A percentile compares a stretch with the other conserved stretches of the same genome.
These are phyloP conservation scores for Lepidium didymum DNA, from an alignment of 345 rosid genomes.

Conservation along the genomic window DNA sequence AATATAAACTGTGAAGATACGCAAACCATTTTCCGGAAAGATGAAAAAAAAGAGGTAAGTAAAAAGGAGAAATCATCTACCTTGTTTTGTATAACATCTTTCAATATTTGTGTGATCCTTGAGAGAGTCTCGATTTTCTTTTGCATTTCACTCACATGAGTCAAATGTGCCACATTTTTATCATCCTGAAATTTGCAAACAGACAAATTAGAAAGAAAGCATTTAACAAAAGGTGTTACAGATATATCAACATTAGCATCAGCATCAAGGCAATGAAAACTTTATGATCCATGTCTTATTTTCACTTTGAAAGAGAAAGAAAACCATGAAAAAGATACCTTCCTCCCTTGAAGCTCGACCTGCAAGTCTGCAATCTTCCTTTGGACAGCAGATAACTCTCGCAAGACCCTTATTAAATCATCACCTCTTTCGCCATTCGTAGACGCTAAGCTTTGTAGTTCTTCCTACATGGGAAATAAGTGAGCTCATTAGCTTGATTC, in stretches of 20 bases:
- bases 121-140: slow-evolving; percentile 82
- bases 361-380: slow-evolving; percentile 92
- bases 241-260: background rate
- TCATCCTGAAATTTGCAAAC: slow-evolving; percentile 52
- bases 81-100: slow-evolving; percentile 98
- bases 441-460: slow-evolving; percentile 51
- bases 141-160: slow-evolving; percentile 94
- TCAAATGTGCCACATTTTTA: slow-evolving; percentile 91
- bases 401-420: slow-evolving; percentile 69
- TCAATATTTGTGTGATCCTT: slow-evolving; percentile 84
- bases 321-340: slow-evolving; percentile 40
- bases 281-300: background rate
- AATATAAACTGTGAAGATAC: background rate
- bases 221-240: background rate
- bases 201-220: background rate
- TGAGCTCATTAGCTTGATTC: background rate
- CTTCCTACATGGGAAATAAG: slow-evolving; percentile 33
- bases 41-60: background rate
- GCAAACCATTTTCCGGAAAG: background rate
- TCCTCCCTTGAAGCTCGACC: slow-evolving; percentile 97
- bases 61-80: slow-evolving; percentile 26
- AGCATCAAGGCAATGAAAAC: background rate
- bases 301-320: background rate
- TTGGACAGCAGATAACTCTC: slow-evolving; percentile 82
- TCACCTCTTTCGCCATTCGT: slow-evolving; percentile 66